A percentile compares a stretch with the other conserved stretches of the same genome.
phyloP scores from a whole-genome alignment of 768 basidiomycete species.

The Paxillus involutus region DNA sequence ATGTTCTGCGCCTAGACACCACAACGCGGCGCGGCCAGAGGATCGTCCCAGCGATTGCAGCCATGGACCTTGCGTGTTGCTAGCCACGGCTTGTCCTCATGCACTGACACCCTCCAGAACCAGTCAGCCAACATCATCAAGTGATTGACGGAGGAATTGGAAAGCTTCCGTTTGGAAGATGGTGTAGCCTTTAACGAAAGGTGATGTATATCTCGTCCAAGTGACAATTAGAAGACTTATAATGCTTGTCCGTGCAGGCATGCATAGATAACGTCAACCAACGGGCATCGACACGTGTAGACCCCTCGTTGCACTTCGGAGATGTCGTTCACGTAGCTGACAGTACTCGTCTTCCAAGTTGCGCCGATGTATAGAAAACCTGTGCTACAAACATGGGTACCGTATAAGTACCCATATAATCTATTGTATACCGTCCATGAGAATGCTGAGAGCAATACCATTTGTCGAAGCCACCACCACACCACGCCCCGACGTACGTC shows the following conservation, averaged over 20 bases:
- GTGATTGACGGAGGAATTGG: neutral
- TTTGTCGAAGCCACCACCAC: conserved; percentile 5
- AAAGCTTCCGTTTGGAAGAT: conserved; percentile 18
- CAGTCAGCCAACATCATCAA: conserved; percentile 7
- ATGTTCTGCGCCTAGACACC: neutral
- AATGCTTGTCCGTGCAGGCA: neutral
- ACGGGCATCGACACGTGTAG: conserved; percentile 20
- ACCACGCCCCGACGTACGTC: conserved; percentile 18
- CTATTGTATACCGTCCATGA: neutral
- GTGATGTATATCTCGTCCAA: neutral
- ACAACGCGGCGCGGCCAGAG: conserved; percentile 1
- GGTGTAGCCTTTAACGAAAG: neutral
- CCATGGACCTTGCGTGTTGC: conserved; percentile 21
- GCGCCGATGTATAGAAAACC: conserved; percentile 7
- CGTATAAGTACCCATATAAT: neutral
- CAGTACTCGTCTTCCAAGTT: conserved; percentile 1
- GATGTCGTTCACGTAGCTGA: neutral
- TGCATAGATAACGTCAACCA: conserved; percentile 10
- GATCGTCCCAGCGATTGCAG: conserved; percentile 6
- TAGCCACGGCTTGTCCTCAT: conserved; percentile 24
- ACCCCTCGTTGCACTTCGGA: neutral
- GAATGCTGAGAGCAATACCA: neutral
- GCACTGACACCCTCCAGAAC: conserved; percentile 11
- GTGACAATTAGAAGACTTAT: neutral
- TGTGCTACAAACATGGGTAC: conserved; percentile 8